Percentiles rank a stretch among this genome's conserved stretches.
phyloP scores from a whole-genome alignment of 192 early-diverging fungal species.

The Coemansia sp. region DNA sequence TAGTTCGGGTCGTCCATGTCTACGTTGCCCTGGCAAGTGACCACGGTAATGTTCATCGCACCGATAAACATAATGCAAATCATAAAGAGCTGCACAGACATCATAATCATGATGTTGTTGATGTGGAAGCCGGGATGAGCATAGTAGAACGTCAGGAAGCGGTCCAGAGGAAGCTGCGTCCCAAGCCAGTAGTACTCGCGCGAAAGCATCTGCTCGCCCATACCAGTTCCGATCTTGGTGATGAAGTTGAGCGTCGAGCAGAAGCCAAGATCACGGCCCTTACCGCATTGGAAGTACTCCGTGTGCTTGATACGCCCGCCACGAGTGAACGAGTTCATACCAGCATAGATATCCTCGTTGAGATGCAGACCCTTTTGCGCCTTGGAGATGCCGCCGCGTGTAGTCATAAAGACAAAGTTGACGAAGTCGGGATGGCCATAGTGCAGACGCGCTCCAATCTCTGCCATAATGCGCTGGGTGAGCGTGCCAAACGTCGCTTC shows the following conservation, averaged over 20 bases:
- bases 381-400: constrained; percentile 83
- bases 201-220: constrained; percentile 93
- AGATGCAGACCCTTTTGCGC: constrained; percentile 87
- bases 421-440: constrained; percentile 91
- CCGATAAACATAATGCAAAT: constrained; percentile 74
- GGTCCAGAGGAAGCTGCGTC: constrained; percentile 77
- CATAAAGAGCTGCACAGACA: constrained; percentile 80
- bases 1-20: constrained; percentile 59
- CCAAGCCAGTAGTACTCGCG: constrained; percentile 90
- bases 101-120: constrained; percentile 85
- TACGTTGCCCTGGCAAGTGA: constrained; percentile 60
- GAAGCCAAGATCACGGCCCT: constrained; percentile 87
- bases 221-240: constrained; percentile 88
- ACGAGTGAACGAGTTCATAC: constrained; percentile 83
- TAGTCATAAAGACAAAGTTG: constrained; percentile 85
- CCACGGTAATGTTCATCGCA: constrained; percentile 63
- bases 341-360: constrained; percentile 92
- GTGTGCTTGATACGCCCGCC: constrained; percentile 87
- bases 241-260: constrained; percentile 86
- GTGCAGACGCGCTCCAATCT: constrained; percentile 78
- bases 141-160: constrained; percentile 86
- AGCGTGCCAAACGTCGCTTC: constrained; percentile 85
- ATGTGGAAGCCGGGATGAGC: constrained; percentile 88
- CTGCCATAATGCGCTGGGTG: constrained; percentile 82
- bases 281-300: constrained; percentile 90